Evolutionary conservation across 2,329 filamentous ascomycete genomes (phyloP).

Genomic region (Pezicula radicicola): DNA sequence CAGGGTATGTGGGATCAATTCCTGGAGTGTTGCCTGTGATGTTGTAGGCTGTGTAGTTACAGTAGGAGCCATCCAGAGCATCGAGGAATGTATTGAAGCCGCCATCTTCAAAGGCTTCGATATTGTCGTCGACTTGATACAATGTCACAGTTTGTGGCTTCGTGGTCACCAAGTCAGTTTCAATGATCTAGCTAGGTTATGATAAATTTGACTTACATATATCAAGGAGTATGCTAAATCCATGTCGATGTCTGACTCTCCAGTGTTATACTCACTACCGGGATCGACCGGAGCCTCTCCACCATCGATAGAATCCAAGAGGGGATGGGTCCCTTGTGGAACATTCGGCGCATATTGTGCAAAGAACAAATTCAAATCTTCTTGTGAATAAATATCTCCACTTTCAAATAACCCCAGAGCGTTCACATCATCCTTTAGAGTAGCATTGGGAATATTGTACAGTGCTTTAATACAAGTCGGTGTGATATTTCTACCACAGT

Average conservation of each 20-base stretch:
- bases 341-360: slow-evolving; percentile 36
- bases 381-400: slow-evolving; percentile 47
- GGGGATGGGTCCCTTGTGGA: slow-evolving; percentile 27
- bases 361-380: slow-evolving; percentile 46
- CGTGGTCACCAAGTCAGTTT: slow-evolving; percentile 12
- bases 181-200: background rate
- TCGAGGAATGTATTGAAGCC: slow-evolving; percentile 28
- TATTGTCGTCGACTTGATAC: slow-evolving; percentile 39
- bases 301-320: slow-evolving; percentile 28
- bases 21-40: slow-evolving; percentile 23
- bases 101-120: slow-evolving; percentile 10
- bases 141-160: slow-evolving; percentile 45
- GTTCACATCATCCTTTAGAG: slow-evolving; percentile 36
- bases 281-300: slow-evolving; percentile 19
- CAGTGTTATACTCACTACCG: slow-evolving; percentile 19
- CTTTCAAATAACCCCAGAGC: slow-evolving; percentile 52
- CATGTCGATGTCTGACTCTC: slow-evolving; percentile 34
- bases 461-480: slow-evolving; percentile 52
- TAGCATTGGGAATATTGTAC: slow-evolving; percentile 43
- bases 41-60: slow-evolving; percentile 38
- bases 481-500: slow-evolving; percentile 53
- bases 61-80: slow-evolving; percentile 41
- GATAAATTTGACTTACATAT: slow-evolving; percentile 30
- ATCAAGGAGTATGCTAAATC: slow-evolving; percentile 40
- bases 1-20: slow-evolving; percentile 32